Conservation (phyloP, 2,329 filamentous ascomycete genomes). For the Colletotrichum neosansevieriae region DNA sequence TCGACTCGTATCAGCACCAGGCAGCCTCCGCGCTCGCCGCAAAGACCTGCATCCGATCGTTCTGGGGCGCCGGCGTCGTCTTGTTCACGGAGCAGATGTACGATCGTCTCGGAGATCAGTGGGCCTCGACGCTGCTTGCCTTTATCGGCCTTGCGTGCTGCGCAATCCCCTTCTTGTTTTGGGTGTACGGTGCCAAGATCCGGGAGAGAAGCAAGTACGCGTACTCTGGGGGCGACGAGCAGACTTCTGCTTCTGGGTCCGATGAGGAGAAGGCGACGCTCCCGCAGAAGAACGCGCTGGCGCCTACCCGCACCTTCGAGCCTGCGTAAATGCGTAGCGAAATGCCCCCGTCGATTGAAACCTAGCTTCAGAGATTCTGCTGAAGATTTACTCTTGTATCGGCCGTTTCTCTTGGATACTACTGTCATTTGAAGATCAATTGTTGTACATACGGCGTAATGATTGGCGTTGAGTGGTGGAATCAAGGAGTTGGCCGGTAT, state of each 20-base stretch:
- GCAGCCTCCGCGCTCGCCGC: slow-evolving; percentile 85
- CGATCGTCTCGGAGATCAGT: slow-evolving; percentile 76
- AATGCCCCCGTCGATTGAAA: too few species aligned
- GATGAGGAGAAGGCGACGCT: slow-evolving; percentile 54
- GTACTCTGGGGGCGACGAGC: slow-evolving; percentile 70
- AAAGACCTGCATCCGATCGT: slow-evolving; percentile 82
- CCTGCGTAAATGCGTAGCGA: slow-evolving; percentile 9
- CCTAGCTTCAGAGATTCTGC: neutral
- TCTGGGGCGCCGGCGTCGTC: slow-evolving; percentile 83
- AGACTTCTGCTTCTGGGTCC: slow-evolving; percentile 44
- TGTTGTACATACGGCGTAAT: slow-evolving; percentile 22
- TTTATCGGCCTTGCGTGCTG: slow-evolving; percentile 84
- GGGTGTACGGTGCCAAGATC: slow-evolving; percentile 79
- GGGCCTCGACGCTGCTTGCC: slow-evolving; percentile 79
- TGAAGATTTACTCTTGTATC: neutral
- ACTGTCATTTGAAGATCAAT: neutral
- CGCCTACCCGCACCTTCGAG: slow-evolving; percentile 31
- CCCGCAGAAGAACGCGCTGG: slow-evolving; percentile 39
- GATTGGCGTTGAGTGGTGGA: slow-evolving; percentile 7
- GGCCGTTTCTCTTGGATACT: neutral
- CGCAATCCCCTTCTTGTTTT: slow-evolving; percentile 86
- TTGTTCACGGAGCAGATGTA: slow-evolving; percentile 90
- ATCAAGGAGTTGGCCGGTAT: neutral
- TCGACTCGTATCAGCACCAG: slow-evolving; percentile 75
- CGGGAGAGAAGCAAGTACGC: slow-evolving; percentile 78